Base-by-base conservation (phyloP, 176 grass and related monocot species). In the Miscanthus lutarioriparius region DNA sequence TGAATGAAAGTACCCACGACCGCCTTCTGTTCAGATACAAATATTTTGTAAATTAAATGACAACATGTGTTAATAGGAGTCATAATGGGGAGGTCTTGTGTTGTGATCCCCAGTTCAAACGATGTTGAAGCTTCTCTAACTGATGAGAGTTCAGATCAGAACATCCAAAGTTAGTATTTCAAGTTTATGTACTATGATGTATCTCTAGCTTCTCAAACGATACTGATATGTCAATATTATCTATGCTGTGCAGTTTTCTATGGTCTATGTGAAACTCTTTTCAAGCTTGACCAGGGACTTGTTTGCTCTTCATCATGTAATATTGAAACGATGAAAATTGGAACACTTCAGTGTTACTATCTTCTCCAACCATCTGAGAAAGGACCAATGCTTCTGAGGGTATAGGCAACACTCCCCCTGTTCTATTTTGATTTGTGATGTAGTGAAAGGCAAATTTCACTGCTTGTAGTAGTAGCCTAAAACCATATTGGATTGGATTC, bases 301-400 rank as follows among this genome's bases (percentile, higher is more conserved):
- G 81, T 95, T 65, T 98, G 93, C 83, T 94, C 93, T 22, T 98
- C 96, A 39, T 70, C 70, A 20, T 96, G 87, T 70, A 96, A 95
- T 80, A 91, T 72, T 39, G 96, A 94, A 79, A 98, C 91, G 2
- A 94, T 95, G 93, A 87, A 63, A 87, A 82, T 70, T 44, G 85
- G 91, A 75, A 77, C 77, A 30, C 92, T 98, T 80, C 44, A 70
- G 7, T 92, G 93, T 39, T 98, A 92, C 54, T 98, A 95, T 87
- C 70, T 98, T 83, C 93, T 98, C 51, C 84, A 93, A 85, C 93
- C 96, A 81, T 95, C 96, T 51, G 89, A 90, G 12, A 91, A 80
- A 25, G 96, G 96, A 32, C 64, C 73, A 17, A 98, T 98, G 96
- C 87, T 98, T 90, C 83, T 98, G 62, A 92, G 89, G 93, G 96